Conservation (phyloP, 805 yeast genomes). For the Zygosaccharomyces bailii region DNA sequence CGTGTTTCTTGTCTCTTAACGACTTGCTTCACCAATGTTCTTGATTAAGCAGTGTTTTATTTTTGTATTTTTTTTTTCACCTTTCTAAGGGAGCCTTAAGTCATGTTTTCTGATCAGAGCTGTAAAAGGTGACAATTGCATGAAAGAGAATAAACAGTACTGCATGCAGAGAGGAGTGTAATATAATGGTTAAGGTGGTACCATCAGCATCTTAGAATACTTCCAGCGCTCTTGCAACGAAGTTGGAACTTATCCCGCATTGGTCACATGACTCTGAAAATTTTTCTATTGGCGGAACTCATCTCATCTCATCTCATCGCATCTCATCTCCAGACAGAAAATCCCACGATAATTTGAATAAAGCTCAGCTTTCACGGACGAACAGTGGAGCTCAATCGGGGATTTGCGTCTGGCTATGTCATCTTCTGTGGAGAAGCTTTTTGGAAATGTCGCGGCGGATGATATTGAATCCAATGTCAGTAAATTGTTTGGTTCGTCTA, state of each 20-base stretch:
- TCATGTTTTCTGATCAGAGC: background rate
- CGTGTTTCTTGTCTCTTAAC: background rate
- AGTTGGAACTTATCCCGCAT: background rate
- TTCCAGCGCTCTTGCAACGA: no score
- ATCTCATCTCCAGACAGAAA: conserved; percentile 12
- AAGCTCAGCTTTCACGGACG: background rate
- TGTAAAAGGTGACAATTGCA: background rate
- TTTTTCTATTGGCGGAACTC: conserved; percentile 13
- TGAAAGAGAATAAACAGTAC: no score
- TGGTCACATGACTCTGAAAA: conserved; percentile 15
- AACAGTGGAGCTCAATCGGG: background rate
- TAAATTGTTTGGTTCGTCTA: conserved; percentile 38
- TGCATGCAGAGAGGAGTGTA: no score
- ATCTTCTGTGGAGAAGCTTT: conserved; percentile 35
- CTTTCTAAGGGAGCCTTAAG: background rate
- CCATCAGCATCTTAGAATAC: no score
- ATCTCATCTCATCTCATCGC: conserved; percentile 26
- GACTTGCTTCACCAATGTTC: no score
- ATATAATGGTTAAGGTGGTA: no score
- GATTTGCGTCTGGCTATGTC: conserved; percentile 9
- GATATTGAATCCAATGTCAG: conserved; percentile 36
- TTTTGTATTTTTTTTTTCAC: background rate
- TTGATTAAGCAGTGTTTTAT: background rate
- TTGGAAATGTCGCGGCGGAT: conserved; percentile 31
- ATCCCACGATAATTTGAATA: background rate